phyloP scores from a whole-genome alignment of 495 filamentous ascomycete genomes.

The Clohesyomyces aquaticus region DNA sequence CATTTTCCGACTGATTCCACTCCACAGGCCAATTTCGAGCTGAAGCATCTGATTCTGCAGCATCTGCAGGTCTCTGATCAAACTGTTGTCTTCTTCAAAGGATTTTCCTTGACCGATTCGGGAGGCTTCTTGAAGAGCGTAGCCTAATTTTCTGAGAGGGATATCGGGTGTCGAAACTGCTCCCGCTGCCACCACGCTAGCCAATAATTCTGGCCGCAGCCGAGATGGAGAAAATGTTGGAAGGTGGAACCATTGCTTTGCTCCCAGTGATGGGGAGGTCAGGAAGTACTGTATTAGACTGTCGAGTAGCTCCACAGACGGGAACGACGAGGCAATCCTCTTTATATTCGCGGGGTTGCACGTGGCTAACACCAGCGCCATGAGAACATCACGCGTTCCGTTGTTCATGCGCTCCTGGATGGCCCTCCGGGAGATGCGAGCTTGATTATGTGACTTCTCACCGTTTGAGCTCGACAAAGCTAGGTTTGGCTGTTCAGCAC shows the following conservation, averaged over 20 bases:
- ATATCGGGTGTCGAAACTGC: conserved; percentile 60
- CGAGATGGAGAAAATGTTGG: conserved; percentile 56
- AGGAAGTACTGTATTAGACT: conserved; percentile 65
- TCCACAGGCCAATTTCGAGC: conserved; percentile 67
- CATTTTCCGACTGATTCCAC: conserved; percentile 67
- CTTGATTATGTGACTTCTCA: conserved; percentile 31
- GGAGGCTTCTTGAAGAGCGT: conserved; percentile 64
- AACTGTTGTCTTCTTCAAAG: conserved; percentile 63
- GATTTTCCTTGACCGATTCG: conserved; percentile 54
- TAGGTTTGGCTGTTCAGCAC: conserved; percentile 58
- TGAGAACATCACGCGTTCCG: conserved; percentile 37
- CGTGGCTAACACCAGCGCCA: conserved; percentile 4
- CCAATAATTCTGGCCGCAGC: conserved; percentile 59
- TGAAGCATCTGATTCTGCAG: conserved; percentile 60
- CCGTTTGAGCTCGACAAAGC: conserved; percentile 52
- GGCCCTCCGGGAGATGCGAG: conserved; percentile 43
- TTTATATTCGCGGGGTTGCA: conserved; percentile 52
- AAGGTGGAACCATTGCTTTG: conserved; percentile 62
- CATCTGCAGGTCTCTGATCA: conserved; percentile 57
- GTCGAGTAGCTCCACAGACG: conserved; percentile 61
- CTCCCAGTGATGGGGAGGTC: conserved; percentile 53
- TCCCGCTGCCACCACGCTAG: conserved; percentile 58
- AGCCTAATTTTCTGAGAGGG: conserved; percentile 64
- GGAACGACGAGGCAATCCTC: conserved; percentile 64
- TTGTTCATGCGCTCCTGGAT: conserved; percentile 52